phyloP scores from a whole-genome alignment of 1,284 basidiomycete genomes.

The Trichosporon faecale region DNA sequence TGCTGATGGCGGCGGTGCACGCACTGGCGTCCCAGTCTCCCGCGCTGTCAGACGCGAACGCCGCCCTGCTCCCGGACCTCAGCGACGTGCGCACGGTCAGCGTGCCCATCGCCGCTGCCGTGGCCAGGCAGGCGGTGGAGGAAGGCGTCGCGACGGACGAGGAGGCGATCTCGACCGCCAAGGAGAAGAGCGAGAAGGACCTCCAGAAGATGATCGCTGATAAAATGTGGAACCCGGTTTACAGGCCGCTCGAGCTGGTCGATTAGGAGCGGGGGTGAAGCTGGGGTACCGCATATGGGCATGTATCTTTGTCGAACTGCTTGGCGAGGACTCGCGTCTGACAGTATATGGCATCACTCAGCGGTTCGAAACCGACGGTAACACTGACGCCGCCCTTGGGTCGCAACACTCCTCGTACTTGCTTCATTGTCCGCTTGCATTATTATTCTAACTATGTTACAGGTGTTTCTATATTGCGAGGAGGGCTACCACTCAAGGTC shows the following conservation, averaged over 20 bases:
- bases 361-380: no score
- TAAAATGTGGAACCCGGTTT: constrained; percentile 50
- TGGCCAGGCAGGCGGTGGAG: constrained; percentile 70
- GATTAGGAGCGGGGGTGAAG: constrained; percentile 25
- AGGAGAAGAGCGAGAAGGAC: constrained; percentile 36
- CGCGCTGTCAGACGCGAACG: constrained; percentile 63
- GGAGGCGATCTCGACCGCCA: constrained; percentile 41
- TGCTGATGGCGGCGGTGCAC: constrained; percentile 66
- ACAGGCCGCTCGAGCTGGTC: constrained; percentile 45
- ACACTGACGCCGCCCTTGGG: no score
- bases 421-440: not conserved
- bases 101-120: constrained; percentile 62
- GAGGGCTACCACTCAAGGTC: not conserved
- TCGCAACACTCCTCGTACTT: no score
- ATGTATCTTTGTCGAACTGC: not conserved
- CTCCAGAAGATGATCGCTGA: constrained; percentile 48
- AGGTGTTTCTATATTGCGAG: not conserved
- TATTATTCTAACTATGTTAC: not conserved
- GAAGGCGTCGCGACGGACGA: constrained; percentile 58
- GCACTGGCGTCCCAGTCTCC: constrained; percentile 71
- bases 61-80: constrained; percentile 58
- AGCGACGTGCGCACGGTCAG: constrained; percentile 65
- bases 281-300: no score
- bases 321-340: no score
- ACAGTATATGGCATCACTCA: no score